Base-by-base conservation (phyloP, 108 stramenopile species). In the Cyclotella sp. region DNA sequence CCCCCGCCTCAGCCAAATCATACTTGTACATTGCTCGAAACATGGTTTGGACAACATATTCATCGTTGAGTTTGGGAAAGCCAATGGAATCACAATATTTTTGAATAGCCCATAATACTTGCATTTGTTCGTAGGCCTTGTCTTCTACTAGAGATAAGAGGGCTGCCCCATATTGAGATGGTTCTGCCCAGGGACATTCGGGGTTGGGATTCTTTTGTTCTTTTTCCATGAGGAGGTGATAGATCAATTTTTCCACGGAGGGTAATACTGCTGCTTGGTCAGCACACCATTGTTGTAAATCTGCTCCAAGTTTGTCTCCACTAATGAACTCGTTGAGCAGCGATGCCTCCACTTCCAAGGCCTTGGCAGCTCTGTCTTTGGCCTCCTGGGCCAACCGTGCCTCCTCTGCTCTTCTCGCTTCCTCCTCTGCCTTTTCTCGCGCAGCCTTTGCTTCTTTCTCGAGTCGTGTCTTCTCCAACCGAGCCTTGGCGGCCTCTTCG, bases 11-110 rank as follows among this genome's bases (percentile, higher is more conserved):
- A 0, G 88, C 90, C 14, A 96, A 71, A 77, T 96, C 95, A 63
- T 68, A 90, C 84, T 93, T 92, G 88, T 96, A 96, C 95, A 93
- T 91, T 55, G 85, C 69, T 40, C 92, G 81, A 79, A 96, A 93
- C 92, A 96, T 92, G 52, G 90, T 70, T 61, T 93, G 92, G 15
- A 93, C 82, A 18, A 96, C 68, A 54, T 84, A 87, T 62, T 96
- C 92, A 47, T 86, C 91, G 54, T 91, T 85, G 30, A 90, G 53
- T 80, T 96, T 96, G 27, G 95, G 95, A 63, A 96, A 89, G n/a
- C 92, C 92, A 21, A 87, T 44, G 52, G 82, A 85, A 64, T 93
- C 83, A 64, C 92, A 96, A 68, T 91, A 91, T 73, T 86, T 90
- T 79, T 95, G 94, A 60, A 95, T 86, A 13, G 84, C 94, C 87